A percentile compares a stretch with the other conserved stretches of the same genome.
Conservation (phyloP, 1,284 basidiomycete genomes). For the Moesziomyces aphidis region DNA sequence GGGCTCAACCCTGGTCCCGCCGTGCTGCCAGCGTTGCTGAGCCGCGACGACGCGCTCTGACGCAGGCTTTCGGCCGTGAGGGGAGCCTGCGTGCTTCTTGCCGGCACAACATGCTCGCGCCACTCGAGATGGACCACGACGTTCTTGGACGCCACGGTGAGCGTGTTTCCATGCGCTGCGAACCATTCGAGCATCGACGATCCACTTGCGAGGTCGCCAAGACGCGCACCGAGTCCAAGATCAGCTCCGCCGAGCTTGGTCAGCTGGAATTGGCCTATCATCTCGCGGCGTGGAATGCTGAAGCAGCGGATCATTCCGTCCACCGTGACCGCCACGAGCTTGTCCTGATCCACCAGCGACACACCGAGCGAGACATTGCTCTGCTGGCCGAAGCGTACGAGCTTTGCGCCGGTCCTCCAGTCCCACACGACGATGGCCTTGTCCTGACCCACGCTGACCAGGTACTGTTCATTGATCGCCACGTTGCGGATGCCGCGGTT, state of each 20-base stretch:
- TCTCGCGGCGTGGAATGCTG: slow-evolving; percentile 84
- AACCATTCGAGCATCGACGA: slow-evolving; percentile 73
- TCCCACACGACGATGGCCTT: slow-evolving; percentile 90
- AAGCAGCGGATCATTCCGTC: slow-evolving; percentile 91
- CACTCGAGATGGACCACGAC: slow-evolving; percentile 87
- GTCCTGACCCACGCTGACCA: slow-evolving; percentile 88
- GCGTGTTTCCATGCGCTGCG: slow-evolving; percentile 86
- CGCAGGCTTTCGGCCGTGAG: slow-evolving; percentile 31
- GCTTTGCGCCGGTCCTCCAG: slow-evolving; percentile 77
- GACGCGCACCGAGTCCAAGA: slow-evolving; percentile 23
- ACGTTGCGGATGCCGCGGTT: slow-evolving; percentile 79
- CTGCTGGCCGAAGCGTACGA: slow-evolving; percentile 90
- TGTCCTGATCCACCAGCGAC: slow-evolving; percentile 77
- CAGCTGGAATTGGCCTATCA: slow-evolving; percentile 90
- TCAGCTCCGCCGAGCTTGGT: slow-evolving; percentile 77
- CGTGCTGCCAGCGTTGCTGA: slow-evolving; percentile 18
- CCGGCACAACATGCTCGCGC: slow-evolving; percentile 74
- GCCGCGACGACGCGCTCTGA: slow-evolving; percentile 31
- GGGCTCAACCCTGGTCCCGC: slow-evolving; percentile 18
- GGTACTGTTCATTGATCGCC: slow-evolving; percentile 82
- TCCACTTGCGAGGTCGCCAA: slow-evolving; percentile 46
- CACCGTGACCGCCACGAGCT: slow-evolving; percentile 87
- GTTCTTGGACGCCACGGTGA: slow-evolving; percentile 90
- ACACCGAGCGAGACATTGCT: slow-evolving; percentile 91
- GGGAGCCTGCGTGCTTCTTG: slow-evolving; percentile 12